phyloP scores from a whole-genome alignment of 805 yeast species.

The Starmera amethionina region DNA sequence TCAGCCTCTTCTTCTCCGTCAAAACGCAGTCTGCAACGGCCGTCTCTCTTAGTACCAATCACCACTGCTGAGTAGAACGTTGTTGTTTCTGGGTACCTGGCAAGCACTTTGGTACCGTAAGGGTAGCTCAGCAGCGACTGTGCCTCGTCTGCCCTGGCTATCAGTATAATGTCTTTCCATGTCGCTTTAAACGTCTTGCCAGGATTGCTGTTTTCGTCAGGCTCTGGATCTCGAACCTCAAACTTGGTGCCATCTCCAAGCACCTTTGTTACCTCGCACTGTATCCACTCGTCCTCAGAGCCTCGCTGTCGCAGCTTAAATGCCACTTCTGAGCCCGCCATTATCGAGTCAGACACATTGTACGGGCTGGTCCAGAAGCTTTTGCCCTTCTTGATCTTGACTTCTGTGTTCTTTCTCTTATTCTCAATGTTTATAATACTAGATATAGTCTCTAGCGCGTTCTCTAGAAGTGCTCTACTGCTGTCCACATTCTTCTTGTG shows the following conservation, averaged over 20 bases:
- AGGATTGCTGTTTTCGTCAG: constrained; percentile 84
- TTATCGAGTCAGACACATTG: constrained; percentile 49
- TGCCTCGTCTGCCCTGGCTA: constrained; percentile 45
- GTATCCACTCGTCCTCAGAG: constrained; percentile 89
- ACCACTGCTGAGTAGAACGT: constrained; percentile 95
- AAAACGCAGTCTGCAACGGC: constrained; percentile 68
- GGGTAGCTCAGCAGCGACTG: constrained; percentile 45
- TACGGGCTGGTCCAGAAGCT: constrained; percentile 37
- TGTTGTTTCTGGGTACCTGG: constrained; percentile 95
- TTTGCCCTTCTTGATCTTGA: constrained; percentile 19
- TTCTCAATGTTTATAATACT: constrained; percentile 25
- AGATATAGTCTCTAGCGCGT: constrained; percentile 36
- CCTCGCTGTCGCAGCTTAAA: constrained; percentile 63
- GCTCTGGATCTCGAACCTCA: constrained; percentile 97
- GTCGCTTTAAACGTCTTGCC: constrained; percentile 80
- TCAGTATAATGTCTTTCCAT: constrained; percentile 67
- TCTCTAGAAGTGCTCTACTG: constrained; percentile 31
- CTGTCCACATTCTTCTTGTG: constrained; percentile 54
- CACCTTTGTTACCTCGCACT: constrained; percentile 77
- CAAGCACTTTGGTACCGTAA: constrained; percentile 73
- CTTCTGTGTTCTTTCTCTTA: constrained; percentile 13
- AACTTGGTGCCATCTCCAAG: constrained; percentile 63
- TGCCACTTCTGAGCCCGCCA: constrained; percentile 78
- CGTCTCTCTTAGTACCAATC: constrained; percentile 63
- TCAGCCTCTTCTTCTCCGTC: constrained; percentile 97